Percentiles rank a stretch among this genome's conserved stretches.
phyloP scores from a whole-genome alignment of 2,329 filamentous ascomycete genomes.

The Dothidotthia symphoricarpi region DNA sequence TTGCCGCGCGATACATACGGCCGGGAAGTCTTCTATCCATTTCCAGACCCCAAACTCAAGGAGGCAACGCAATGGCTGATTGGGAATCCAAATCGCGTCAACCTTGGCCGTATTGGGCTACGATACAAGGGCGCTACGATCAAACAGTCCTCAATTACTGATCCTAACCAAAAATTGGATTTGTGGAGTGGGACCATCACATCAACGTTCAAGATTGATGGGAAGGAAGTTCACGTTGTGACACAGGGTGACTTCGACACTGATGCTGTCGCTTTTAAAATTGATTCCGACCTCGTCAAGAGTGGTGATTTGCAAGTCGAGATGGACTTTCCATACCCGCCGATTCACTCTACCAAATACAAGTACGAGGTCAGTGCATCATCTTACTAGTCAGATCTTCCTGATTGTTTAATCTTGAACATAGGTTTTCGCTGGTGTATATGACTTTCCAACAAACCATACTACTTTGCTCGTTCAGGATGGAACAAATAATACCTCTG shows the following conservation, averaged over 20 bases:
- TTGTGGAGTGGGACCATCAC: conserved; percentile 50
- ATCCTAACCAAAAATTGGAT: conserved; percentile 45
- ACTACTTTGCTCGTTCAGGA: conserved; percentile 33
- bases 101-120: conserved; percentile 50
- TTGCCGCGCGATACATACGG: conserved; percentile 45
- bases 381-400: conserved; percentile 24
- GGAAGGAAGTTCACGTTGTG: conserved; percentile 42
- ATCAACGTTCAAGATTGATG: conserved; percentile 48
- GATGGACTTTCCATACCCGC: conserved; percentile 53
- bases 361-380: conserved; percentile 22
- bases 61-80: conserved; percentile 54
- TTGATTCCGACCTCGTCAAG: conserved; percentile 46
- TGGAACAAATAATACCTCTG: conserved; percentile 34
- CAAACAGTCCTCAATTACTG: conserved; percentile 9
- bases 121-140: conserved; percentile 40
- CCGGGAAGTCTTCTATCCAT: conserved; percentile 44
- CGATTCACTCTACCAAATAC: conserved; percentile 27
- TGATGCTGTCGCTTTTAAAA: conserved; percentile 46
- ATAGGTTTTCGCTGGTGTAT: conserved; percentile 53
- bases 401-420: conserved; percentile 9
- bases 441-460: conserved; percentile 49
- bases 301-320: conserved; percentile 46
- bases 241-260: conserved; percentile 49
- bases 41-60: conserved; percentile 42
- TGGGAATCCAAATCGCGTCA: conserved; percentile 53